A percentile compares a stretch with the other conserved stretches of the same genome.
Conservation (phyloP, 2,329 filamentous ascomycete genomes). For the Aschersonia sp. region DNA sequence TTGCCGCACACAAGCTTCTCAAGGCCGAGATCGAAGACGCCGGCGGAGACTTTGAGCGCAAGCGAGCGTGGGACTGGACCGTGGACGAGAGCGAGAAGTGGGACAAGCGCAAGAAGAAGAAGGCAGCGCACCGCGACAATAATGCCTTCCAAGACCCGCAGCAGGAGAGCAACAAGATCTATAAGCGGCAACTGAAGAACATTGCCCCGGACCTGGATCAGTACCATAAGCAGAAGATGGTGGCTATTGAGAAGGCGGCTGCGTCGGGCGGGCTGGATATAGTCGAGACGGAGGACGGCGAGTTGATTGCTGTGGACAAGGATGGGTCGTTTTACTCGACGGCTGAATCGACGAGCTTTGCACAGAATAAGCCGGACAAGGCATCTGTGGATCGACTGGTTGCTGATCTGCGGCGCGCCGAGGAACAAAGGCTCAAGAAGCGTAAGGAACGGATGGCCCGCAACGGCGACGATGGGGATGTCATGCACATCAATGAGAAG, state of each 20-base stretch:
- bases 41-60: conserved; percentile 91
- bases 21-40: conserved; percentile 79
- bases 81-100: conserved; percentile 86
- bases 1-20: conserved; percentile 82
- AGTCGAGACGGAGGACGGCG: conserved; percentile 87
- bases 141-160: conserved; percentile 84
- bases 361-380: conserved; percentile 75
- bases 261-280: conserved; percentile 78
- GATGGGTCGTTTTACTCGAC: conserved; percentile 86
- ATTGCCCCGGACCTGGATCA: conserved; percentile 63
- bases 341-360: conserved; percentile 66
- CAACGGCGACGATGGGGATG: conserved; percentile 75
- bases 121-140: conserved; percentile 64
- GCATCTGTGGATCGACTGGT: conserved; percentile 81
- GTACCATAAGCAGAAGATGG: conserved; percentile 81
- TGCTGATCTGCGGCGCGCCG: conserved; percentile 71
- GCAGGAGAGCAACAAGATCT: conserved; percentile 79
- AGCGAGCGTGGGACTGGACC: conserved; percentile 98
- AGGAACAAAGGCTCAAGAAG: conserved; percentile 78
- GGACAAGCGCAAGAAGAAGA: conserved; percentile 85
- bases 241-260: conserved; percentile 72
- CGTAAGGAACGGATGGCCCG: conserved; percentile 62
- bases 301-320: conserved; percentile 86
- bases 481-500: conserved; percentile 99
- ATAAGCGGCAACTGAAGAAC: conserved; percentile 77